These are phyloP conservation scores for Kwoniella pini DNA, from an alignment of 768 basidiomycete species.

Conservation along the genomic window DNA sequence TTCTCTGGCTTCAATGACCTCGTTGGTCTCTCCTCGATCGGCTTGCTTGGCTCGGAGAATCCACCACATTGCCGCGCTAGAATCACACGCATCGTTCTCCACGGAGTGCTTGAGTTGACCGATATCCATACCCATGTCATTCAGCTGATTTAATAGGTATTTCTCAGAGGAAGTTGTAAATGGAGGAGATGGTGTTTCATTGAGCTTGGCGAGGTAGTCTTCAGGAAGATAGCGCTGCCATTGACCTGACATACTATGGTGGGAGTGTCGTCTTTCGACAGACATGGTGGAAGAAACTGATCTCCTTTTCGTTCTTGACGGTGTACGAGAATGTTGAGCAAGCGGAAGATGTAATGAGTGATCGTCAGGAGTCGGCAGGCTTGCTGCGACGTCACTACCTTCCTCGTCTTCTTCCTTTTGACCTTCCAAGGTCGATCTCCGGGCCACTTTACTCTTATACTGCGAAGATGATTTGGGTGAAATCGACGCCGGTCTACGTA, in stretches of 20 bases:
- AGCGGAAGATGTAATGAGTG: conserved; percentile 62
- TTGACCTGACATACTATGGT: conserved; percentile 59
- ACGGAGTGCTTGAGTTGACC: conserved; percentile 96
- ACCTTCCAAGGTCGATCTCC: conserved; percentile 30
- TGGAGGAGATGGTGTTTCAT: conserved; percentile 63
- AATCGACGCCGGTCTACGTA: conserved; percentile 35
- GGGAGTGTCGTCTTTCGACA: conserved; percentile 44
- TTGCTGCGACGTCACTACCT: conserved; percentile 4
- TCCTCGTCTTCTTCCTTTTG: conserved; percentile 38
- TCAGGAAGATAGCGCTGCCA: conserved; percentile 57
- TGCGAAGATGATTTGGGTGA: conserved; percentile 16
- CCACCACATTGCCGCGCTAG: conserved; percentile 93
- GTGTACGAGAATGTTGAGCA: conserved; percentile 67
- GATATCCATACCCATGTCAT: conserved; percentile 80
- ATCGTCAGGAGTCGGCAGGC: conserved; percentile 38
- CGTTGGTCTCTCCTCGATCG: conserved; percentile 69
- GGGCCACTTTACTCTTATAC: conserved; percentile 23
- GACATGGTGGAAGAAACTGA: conserved; percentile 82
- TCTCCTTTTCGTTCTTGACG: conserved; percentile 90
- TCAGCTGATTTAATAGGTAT: conserved; percentile 72
- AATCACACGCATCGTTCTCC: conserved; percentile 85
- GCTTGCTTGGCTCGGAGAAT: conserved; percentile 66
- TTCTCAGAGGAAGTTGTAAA: conserved; percentile 83
- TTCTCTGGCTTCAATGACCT: conserved; percentile 32
- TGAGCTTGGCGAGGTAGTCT: conserved; percentile 55